A percentile compares a stretch with the other conserved stretches of the same genome.
These are phyloP conservation scores for Cenococcum geophilum DNA, from an alignment of 495 filamentous ascomycete species.

Conservation along the genomic window DNA sequence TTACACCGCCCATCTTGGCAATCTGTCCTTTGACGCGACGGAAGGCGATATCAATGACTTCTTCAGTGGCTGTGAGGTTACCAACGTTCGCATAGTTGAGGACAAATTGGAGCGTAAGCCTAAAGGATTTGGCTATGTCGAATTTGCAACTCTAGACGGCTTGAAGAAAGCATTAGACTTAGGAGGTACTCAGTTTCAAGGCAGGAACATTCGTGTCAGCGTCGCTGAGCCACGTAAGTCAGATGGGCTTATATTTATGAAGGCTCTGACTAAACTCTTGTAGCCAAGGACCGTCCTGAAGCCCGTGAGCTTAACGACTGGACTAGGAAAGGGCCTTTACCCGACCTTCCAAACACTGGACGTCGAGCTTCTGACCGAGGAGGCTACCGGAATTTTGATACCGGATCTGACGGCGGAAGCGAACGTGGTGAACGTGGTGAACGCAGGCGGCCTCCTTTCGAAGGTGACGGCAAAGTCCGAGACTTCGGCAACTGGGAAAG, in stretches of 20 bases:
- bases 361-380: constrained; percentile 48
- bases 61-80: constrained; percentile 74
- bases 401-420: constrained; percentile 44
- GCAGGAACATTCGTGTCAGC: constrained; percentile 79
- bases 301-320: constrained; percentile 68
- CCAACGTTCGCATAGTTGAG: constrained; percentile 89
- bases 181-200: constrained; percentile 71
- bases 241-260: background rate
- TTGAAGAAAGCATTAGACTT: constrained; percentile 85
- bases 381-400: constrained; percentile 38
- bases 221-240: constrained; percentile 78
- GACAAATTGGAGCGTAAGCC: constrained; percentile 85
- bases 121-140: constrained; percentile 97
- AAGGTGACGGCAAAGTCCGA: constrained; percentile 73
- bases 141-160: constrained; percentile 82
- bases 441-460: constrained; percentile 40
- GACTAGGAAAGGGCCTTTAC: constrained; percentile 85
- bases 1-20: constrained; percentile 91
- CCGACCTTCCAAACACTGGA: constrained; percentile 51
- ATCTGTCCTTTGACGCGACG: constrained; percentile 90
- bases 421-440: constrained; percentile 41
- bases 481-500: constrained; percentile 94
- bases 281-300: constrained; percentile 70
- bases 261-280: constrained; percentile 33
- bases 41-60: constrained; percentile 73